A percentile compares a stretch with the other conserved stretches of the same genome.
phyloP scores from a whole-genome alignment of 2,329 filamentous ascomycete species.

The Teratosphaeria gauchensis region DNA sequence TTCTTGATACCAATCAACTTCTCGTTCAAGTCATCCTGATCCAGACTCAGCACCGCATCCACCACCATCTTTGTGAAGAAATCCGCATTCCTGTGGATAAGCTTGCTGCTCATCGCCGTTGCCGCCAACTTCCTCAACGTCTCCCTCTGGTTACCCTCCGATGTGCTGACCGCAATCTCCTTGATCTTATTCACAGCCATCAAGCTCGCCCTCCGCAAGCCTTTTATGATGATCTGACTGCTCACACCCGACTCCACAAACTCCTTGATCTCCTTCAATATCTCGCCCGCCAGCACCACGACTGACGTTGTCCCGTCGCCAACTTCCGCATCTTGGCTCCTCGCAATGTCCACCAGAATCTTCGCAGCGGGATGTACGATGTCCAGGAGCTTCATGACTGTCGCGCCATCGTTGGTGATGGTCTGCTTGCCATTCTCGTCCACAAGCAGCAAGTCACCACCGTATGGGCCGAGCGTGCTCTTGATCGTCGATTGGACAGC shows the following conservation, averaged over 20 bases:
- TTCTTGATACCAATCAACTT: conserved; percentile 98
- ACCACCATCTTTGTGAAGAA: conserved; percentile 99
- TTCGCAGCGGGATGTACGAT: conserved; percentile 96
- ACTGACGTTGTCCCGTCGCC: conserved; percentile 97
- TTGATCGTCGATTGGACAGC: conserved; percentile 94
- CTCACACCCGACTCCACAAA: conserved; percentile 94
- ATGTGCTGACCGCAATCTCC: conserved; percentile 84
- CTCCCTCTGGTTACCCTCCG: conserved; percentile 73
- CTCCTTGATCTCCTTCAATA: conserved; percentile 93
- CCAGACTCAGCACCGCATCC: conserved; percentile 86
- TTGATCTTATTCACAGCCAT: conserved; percentile 99
- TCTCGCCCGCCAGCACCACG: conserved; percentile 93
- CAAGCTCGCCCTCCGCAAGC: conserved; percentile 71
- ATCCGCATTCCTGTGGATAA: conserved; percentile 91
- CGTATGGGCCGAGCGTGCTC: conserved; percentile 90
- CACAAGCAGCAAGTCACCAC: conserved; percentile 90
- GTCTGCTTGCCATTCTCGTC: conserved; percentile 93
- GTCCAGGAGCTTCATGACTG: conserved; percentile 99
- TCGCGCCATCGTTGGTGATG: conserved; percentile 97
- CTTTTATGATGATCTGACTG: conserved; percentile 96
- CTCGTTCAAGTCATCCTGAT: conserved; percentile 95
- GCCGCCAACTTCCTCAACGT: conserved; percentile 82
- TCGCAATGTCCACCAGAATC: conserved; percentile 94
- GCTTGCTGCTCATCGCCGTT: conserved; percentile 98
- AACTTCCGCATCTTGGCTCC: conserved; percentile 98